Conservation (phyloP, 768 basidiomycete genomes). For the Psilocybe sp. region DNA sequence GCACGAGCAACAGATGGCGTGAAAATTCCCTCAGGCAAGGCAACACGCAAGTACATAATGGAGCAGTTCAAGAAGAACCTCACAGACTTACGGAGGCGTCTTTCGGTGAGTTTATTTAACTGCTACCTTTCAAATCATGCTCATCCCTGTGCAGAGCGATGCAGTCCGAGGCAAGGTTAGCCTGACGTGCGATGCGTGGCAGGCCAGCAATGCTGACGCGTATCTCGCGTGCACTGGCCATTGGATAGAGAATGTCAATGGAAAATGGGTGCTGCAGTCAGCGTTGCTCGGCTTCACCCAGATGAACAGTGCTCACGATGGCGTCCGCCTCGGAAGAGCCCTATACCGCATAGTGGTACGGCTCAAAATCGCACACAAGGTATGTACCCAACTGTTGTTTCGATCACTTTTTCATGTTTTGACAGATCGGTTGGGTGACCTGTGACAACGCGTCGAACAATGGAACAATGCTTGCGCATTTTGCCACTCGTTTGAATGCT, state of each 20-base stretch:
- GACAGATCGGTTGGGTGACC: no score
- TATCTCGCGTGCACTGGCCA: constrained; percentile 36
- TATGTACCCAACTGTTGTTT: no score
- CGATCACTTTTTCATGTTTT: no score
- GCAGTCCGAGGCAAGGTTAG: not conserved
- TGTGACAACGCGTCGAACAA: no score
- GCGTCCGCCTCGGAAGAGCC: not conserved
- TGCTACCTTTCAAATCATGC: not conserved
- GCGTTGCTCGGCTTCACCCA: not conserved
- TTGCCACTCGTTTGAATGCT: no score
- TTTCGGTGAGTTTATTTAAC: constrained; percentile 5
- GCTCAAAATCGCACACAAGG: not conserved
- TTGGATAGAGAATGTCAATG: constrained; percentile 29
- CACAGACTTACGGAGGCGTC: not conserved
- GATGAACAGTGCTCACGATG: not conserved
- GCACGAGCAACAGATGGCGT: constrained; percentile 27
- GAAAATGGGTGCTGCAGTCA: not conserved
- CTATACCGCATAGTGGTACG: not conserved
- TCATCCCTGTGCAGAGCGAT: not conserved
- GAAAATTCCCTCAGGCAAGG: constrained; percentile 22
- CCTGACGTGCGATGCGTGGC: constrained; percentile 32
- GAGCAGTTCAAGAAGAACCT: constrained; percentile 5
- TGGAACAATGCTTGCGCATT: no score
- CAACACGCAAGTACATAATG: constrained; percentile 15
- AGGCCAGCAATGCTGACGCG: constrained; percentile 29